Conservation (phyloP, 1,139 yeast genomes). For the Nematodospora anomalae region DNA sequence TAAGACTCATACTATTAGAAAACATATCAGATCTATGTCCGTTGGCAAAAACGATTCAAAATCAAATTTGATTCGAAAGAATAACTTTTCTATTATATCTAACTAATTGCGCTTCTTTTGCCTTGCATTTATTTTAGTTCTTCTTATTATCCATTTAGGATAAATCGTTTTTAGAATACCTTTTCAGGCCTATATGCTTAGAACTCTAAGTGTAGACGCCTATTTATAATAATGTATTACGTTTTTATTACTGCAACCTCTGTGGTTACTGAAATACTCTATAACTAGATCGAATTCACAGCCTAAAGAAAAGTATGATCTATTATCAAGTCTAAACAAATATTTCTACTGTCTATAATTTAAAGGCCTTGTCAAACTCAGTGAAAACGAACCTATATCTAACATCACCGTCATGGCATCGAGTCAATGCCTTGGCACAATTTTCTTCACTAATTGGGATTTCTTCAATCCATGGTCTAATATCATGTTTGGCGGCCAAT, state of each 20-base stretch:
- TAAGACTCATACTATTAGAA: constrained; percentile 16
- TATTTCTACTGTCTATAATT: constrained; percentile 2
- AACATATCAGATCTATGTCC: constrained; percentile 38
- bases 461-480: constrained; percentile 46
- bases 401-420: constrained; percentile 49
- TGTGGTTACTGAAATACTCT: too few species aligned
- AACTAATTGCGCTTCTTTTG: constrained; percentile 5
- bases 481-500: constrained; percentile 38
- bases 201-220: too few species aligned
- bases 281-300: too few species aligned
- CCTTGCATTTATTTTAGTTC: constrained; percentile 3
- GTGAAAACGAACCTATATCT: constrained; percentile 64
- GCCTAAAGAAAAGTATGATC: too few species aligned
- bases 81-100: constrained; percentile 17
- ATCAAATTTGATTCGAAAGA: constrained; percentile 34
- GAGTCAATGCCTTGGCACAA: constrained; percentile 30
- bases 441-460: constrained; percentile 37
- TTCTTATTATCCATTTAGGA: too few species aligned
- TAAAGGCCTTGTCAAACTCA: constrained; percentile 49
- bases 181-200: too few species aligned
- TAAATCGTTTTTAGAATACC: too few species aligned
- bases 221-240: too few species aligned
- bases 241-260: too few species aligned
- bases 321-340: constrained; percentile 1
- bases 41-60: constrained; percentile 43